Conservation (phyloP, 2,329 filamentous ascomycete genomes). For the Macrophomina pseudophaseolina region DNA sequence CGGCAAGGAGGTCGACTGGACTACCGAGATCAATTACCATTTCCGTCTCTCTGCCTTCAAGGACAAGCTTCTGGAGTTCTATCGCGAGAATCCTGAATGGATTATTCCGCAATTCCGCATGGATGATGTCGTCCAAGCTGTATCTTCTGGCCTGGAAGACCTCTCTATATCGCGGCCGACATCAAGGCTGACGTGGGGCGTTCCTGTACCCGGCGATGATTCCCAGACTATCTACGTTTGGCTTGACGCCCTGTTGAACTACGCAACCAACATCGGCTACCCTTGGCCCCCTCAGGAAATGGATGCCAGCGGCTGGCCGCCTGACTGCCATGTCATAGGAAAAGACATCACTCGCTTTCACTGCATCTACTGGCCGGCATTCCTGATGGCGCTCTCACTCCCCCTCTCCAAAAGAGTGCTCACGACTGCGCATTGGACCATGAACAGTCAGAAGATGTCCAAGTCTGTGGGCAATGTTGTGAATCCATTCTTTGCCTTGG, state of each 20-base stretch:
- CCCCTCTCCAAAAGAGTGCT: constrained; percentile 79
- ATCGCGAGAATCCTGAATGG: constrained; percentile 76
- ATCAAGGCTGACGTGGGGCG: constrained; percentile 82
- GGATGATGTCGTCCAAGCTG: constrained; percentile 78
- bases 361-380: constrained; percentile 96
- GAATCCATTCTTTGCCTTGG: constrained; percentile 88
- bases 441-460: constrained; percentile 92
- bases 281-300: constrained; percentile 71
- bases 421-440: constrained; percentile 94
- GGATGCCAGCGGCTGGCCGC: constrained; percentile 76
- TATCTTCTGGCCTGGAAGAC: constrained; percentile 79
- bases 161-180: constrained; percentile 86
- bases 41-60: constrained; percentile 86
- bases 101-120: constrained; percentile 75
- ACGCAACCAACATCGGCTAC: constrained; percentile 86
- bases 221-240: constrained; percentile 96
- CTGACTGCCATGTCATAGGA: constrained; percentile 88
- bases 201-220: constrained; percentile 82
- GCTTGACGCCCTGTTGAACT: constrained; percentile 95
- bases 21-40: constrained; percentile 90
- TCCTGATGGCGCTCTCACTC: constrained; percentile 85
- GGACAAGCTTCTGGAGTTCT: constrained; percentile 79
- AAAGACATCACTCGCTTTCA: constrained; percentile 98
- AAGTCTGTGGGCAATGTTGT: constrained; percentile 96
- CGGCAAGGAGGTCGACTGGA: constrained; percentile 93